Evolutionary conservation across 352 stramenopile species (phyloP), one percentile per base, ranked within the genome.

Genomic region (Globisporangium perplexum): DNA sequence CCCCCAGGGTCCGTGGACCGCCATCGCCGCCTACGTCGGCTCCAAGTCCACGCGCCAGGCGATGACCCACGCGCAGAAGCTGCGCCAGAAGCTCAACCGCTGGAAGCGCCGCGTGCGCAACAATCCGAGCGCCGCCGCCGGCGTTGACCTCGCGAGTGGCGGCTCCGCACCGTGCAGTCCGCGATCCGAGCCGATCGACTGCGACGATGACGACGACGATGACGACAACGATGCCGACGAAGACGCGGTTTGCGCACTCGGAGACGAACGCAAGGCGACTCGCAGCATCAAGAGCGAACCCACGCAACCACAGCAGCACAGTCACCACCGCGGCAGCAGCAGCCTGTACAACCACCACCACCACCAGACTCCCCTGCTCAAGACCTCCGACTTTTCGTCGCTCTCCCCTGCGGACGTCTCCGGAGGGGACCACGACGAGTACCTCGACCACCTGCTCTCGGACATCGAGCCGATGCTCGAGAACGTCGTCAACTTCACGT

Each of bases 51-150:
- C 74, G 11, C 76, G 76, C 35, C 76, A 87, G 62, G 75, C 76
- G 15, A 83, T 85, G 72, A 87, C 76, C 5, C 73, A 85, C 50
- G 76, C 71, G 54, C 76, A 87, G 58, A 87, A 87, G 60, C 65
- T 85, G 39, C 71, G 76, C 3, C 74, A 85, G 65, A 87, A 87
- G 51, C 71, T 87, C 50, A 71, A 50, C 50, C 73, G 73, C 24
- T 84, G 72, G 71, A 76, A 77, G 47, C 68, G 69, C 35, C 72
- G 72, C 43, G 68, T 82, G 20, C 69, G 56, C 41, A 64, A 64
- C 35, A 45, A 61, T 22, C 35, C 51, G 39, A 3, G 17, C 23
- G 26, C 45, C 33, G 17, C n/a, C 5, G 12, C 33, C 1, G 33
- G 4, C 14, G 11, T 12, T 3, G 12, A 11, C 4, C 8, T 18